Base-by-base conservation (phyloP, 129 eudicot species). In the Saposhnikovia divaricata region DNA sequence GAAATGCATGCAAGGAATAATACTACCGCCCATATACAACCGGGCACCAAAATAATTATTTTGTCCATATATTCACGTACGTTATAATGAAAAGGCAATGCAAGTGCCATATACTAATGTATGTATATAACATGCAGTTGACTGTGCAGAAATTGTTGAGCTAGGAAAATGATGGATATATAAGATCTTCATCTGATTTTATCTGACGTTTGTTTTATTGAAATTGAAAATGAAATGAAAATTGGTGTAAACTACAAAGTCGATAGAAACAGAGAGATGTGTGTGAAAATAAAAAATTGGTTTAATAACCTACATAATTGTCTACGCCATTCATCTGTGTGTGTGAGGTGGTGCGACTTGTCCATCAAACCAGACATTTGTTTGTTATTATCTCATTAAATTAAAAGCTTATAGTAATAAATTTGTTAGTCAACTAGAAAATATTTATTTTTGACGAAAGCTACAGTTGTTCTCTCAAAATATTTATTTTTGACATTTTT, bases 351-450 rank as follows among this genome's bases (percentile, higher is more conserved):
- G 15, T 18, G 50, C 53, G 50, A 75, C 75, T 75, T 45, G 37
- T 44, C 61, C 38, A 28, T 72, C 27, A 38, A 72, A 57, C 19
- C 5, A 16, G 47, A 23, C 38, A 66, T 77, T 78, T 78, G 78
- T 78, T 82, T 82, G 74, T 72, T 82, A 78, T 78, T 46, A 82
- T 48, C 79, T 78, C 79, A 55, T 69, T 77, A 77, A 74, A 39
- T 25, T 14, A 2, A 11, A 31, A 12, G 7, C 0, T 68, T 45
- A 6, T 28, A 28, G 0, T 13, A 1, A 4, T 19, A 45, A 43
- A 27, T 71, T 76, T 61, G 69, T 4, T 14, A 53, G 82, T 83
- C 82, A 83, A 83, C 86, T 27, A 1, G 37, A n/a, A n/a, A n/a
- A n/a, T n/a, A n/a, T n/a, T n/a, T n/a, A n/a, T n/a, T n/a, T n/a